Base-by-base conservation (phyloP, 2,329 filamentous ascomycete genomes). In the Harringtonia lauricola region DNA sequence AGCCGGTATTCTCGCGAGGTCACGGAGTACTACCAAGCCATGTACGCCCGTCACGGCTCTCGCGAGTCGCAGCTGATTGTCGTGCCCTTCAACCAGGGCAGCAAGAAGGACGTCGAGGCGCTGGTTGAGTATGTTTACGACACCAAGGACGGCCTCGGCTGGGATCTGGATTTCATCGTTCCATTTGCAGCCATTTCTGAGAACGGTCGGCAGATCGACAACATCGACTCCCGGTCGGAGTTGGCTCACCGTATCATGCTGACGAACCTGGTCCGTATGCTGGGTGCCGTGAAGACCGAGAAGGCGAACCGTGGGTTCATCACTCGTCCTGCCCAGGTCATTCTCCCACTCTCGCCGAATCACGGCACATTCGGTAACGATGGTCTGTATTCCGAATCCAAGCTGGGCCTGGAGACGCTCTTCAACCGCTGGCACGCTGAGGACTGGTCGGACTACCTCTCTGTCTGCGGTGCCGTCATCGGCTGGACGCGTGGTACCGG, bases 341-440 rank as follows among this genome's bases (percentile, higher is more conserved):
- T 98, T 49, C 76, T 98, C 22, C 92, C 92, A 38, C 73, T 98
- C 9, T 98, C 92, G 3, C 92, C 92, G 47, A 98, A 98, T 69
- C 94, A 98, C 66, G 92, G 92, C 53, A 98, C 90, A 28, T 98
- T 98, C 55, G 92, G 92, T 59, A 95, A 87, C 60, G 92, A 98
- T 56, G 92, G 92, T 68, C 77, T 98, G 39, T 98, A 67, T 51
- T 94, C 92, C 7, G 92, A 98, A 68, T 96, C 92, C 39, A 98
- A 98, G 70, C 81, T 98, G 47, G 92, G 83, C 36, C 75, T 98
- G 9, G 92, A 98, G 72, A 96, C 92, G 5, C 77, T 98, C 31
- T 96, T 98, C 78, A 95, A 95, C 70, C 79, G 92, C 54, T 98
- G 92, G 92, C 84, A 94, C 65, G 94, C 92, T 0, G 92, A 98